These are phyloP conservation scores for Lactuca saligna DNA, from an alignment of 129 eudicot genomes.

Conservation along the genomic window DNA sequence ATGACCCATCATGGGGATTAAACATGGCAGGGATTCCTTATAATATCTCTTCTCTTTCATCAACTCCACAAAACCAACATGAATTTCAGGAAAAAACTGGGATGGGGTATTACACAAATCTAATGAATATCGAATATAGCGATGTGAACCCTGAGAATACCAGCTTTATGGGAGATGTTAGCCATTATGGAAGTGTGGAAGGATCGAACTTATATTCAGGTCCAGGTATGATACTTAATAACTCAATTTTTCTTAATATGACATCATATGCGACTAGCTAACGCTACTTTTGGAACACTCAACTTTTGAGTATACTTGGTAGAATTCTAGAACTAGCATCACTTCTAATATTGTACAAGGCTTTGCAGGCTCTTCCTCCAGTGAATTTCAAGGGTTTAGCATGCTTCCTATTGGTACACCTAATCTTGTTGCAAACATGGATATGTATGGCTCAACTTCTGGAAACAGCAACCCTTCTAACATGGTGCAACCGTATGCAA, in stretches of 20 bases:
- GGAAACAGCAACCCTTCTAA: not conserved
- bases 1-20: slow-evolving; percentile 8
- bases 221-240: not conserved
- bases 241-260: not conserved
- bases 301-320: not conserved
- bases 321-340: not conserved
- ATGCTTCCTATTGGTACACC: not conserved
- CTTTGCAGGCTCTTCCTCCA: not conserved
- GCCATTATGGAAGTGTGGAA: slow-evolving; percentile 1
- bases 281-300: not conserved
- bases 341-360: not conserved
- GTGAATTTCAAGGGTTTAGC: not conserved
- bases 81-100: not conserved
- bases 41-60: not conserved
- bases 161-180: slow-evolving; percentile 5
- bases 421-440: not conserved
- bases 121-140: slow-evolving; percentile 15
- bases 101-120: slow-evolving; percentile 8
- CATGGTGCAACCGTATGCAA: not conserved
- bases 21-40: not conserved
- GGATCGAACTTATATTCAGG: slow-evolving; percentile 6
- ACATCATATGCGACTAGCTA: not conserved
- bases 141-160: not conserved
- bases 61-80: slow-evolving; percentile 21
- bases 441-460: not conserved